Percentiles rank a stretch among this genome's conserved stretches.
phyloP scores from a whole-genome alignment of 331 rosid species.

The Malus hybrid region DNA sequence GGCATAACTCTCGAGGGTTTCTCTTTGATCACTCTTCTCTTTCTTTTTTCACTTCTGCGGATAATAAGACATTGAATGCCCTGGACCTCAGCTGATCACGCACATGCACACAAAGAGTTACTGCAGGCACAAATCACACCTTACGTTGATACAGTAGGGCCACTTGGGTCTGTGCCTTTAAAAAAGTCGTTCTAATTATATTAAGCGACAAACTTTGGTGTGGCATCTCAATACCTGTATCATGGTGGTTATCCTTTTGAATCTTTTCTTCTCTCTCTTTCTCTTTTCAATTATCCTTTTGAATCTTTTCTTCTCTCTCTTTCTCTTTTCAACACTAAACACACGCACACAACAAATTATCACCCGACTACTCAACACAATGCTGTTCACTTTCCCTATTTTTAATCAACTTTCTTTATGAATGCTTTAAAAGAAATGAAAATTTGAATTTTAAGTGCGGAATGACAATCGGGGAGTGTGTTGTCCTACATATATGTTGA shows the following conservation, averaged over 20 bases:
- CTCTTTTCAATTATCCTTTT: too few species aligned
- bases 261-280: too few species aligned
- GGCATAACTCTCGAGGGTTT: constrained; percentile 25
- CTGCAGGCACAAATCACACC: neutral
- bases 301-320: too few species aligned
- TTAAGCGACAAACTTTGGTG: constrained; percentile 39
- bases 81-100: neutral
- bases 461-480: neutral
- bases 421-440: neutral
- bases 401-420: neutral
- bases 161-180: constrained; percentile 26
- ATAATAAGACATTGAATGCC: neutral
- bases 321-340: neutral
- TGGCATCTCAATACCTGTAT: constrained; percentile 38
- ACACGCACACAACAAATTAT: neutral
- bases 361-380: neutral
- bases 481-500: too few species aligned
- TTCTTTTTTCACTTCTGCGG: neutral
- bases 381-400: neutral
- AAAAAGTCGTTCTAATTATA: constrained; percentile 28
- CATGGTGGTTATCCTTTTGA: constrained; percentile 10
- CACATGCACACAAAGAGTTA: neutral
- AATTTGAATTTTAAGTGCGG: neutral
- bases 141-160: neutral
- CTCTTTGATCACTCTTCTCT: neutral